Conservation (phyloP, 2,329 filamentous ascomycete species). For the Trichoderma gracile region DNA sequence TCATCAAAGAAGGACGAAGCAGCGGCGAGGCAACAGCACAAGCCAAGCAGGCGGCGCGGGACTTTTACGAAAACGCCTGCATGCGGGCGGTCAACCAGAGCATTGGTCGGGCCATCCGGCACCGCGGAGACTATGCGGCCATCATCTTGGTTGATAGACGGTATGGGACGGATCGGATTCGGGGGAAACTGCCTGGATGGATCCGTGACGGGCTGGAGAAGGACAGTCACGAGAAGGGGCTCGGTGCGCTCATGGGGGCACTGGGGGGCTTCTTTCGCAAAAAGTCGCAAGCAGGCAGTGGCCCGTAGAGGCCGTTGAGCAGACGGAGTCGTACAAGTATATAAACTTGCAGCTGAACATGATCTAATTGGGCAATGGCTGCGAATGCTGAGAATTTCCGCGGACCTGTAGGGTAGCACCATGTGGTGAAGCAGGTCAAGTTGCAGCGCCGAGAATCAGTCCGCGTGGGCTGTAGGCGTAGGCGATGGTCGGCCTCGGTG, state of each 20-base stretch:
- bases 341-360: too few relatives aligned
- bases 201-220: conserved; percentile 69
- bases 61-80: conserved; percentile 91
- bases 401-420: too few relatives aligned
- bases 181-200: conserved; percentile 82
- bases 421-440: too few relatives aligned
- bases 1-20: conserved; percentile 32
- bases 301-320: too few relatives aligned
- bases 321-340: too few relatives aligned
- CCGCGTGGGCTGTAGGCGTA: too few relatives aligned
- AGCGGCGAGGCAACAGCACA: conserved; percentile 32
- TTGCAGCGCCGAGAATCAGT: too few relatives aligned
- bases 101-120: conserved; percentile 88
- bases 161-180: conserved; percentile 73
- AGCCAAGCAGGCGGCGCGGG: conserved; percentile 62
- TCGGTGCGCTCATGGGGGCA: conserved; percentile 60
- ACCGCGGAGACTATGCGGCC: conserved; percentile 83
- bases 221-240: conserved; percentile 50
- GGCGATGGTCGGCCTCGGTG: too few relatives aligned
- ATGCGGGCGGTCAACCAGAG: conserved; percentile 98
- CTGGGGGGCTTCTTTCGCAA: conserved; percentile 59
- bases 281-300: conserved; percentile 40
- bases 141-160: conserved; percentile 83
- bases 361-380: too few relatives aligned
- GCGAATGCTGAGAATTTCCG: too few relatives aligned